Conservation (phyloP, 495 filamentous ascomycete genomes). For the Schizothecium vesticola region DNA sequence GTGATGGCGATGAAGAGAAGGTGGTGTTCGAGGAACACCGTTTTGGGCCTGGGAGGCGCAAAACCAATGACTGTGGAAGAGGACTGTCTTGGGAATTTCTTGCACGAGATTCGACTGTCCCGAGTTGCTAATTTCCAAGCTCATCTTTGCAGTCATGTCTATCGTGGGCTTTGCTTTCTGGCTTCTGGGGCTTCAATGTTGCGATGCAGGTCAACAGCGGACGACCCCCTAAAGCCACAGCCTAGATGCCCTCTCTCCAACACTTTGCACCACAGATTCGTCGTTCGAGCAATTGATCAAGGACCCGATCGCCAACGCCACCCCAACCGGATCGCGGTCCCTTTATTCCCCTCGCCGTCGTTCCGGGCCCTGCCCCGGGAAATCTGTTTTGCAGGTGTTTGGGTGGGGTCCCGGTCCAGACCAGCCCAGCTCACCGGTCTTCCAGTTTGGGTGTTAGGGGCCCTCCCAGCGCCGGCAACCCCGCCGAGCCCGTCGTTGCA, state of each 20-base stretch:
- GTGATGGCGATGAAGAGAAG: too few relatives aligned
- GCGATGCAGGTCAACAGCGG: too few relatives aligned
- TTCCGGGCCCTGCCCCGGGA: neutral
- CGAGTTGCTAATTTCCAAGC: too few relatives aligned
- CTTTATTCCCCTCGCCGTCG: neutral
- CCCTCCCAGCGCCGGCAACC: conserved; percentile 4
- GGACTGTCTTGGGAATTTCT: too few relatives aligned
- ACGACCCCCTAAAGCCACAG: neutral
- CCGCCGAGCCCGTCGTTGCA: conserved; percentile 7
- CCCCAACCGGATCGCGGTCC: neutral
- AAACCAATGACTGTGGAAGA: too few relatives aligned
- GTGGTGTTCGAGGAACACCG: neutral
- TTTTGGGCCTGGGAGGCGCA: too few relatives aligned
- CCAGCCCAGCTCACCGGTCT: neutral
- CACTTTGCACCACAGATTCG: too few relatives aligned
- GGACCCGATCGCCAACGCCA: neutral
- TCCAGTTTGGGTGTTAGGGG: neutral
- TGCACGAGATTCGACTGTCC: too few relatives aligned
- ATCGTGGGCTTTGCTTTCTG: neutral
- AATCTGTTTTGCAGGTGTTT: conserved; percentile 18
- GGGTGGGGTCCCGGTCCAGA: conserved; percentile 12
- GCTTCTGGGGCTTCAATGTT: neutral
- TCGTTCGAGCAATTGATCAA: neutral
- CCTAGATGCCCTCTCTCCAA: too few relatives aligned
- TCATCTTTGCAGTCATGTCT: too few relatives aligned